Evolutionary conservation across 495 filamentous ascomycete species (phyloP), one percentile per base, ranked within the genome.

Genomic region (Annulohypoxylon nitens): DNA sequence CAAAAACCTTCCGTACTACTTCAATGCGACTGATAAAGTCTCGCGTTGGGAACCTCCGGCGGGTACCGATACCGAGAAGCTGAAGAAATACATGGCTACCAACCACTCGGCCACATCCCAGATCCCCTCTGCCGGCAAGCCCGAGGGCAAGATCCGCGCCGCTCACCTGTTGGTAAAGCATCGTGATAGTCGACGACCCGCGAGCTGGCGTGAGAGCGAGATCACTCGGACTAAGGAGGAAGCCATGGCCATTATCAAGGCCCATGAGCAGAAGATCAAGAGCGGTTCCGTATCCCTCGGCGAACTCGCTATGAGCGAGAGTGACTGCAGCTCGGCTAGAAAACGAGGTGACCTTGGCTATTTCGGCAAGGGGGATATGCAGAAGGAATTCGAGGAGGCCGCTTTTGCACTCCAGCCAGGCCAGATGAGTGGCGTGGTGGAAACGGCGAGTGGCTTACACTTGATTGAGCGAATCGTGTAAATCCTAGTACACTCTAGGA

Each of bases 1-100:
- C 80, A 98, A 97, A 84, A 97, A 96, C 81, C 92, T 98, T 14
- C 96, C 96, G 39, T 99, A 99, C 85, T 99, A 98, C 83, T 98
- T 97, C 91, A 96, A 97, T 82, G 81, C 91, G 26, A 80, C 79
- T 30, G 92, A 92, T 54, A 93, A 93, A 76, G 89, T 91, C 74
- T 98, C 96, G 58, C 88, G 92, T 80, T 99, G 96, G 96, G 95
- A 98, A 75, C 96, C 96, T 4, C 96, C 96, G 25, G 73, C 85
- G 9, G 93, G 90, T 48, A 93, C 95, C 47, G 91, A 99, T 83
- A 89, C 92, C 51, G 93, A 97, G 70, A 93, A 91, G 79, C 88
- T 99, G 39, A 98, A 97, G 85, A 75, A 85, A 20, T 97, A 97
- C 85, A 98, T 99, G 94, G 93, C 91, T 20, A 82, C 86, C 33